Percentiles rank a stretch among this genome's conserved stretches.
phyloP scores from a whole-genome alignment of 768 basidiomycete genomes.

The Lactarius quietus region DNA sequence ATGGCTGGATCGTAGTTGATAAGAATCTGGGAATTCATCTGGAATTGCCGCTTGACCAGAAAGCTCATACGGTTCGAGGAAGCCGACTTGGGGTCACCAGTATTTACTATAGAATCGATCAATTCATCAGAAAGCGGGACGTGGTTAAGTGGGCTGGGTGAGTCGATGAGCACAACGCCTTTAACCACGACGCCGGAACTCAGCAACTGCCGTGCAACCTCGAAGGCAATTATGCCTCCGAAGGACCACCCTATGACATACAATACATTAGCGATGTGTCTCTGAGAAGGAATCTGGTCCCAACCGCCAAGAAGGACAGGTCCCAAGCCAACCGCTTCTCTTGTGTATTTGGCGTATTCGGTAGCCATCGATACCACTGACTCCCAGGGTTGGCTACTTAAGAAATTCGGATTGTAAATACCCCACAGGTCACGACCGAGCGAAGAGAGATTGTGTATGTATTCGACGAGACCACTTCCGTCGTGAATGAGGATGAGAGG shows the following conservation, averaged over 20 bases:
- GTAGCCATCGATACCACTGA: conserved; percentile 50
- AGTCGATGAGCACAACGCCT: conserved; percentile 65
- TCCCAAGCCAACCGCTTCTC: conserved; percentile 36
- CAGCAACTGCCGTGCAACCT: conserved; percentile 52
- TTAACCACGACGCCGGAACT: conserved; percentile 41
- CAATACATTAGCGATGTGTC: background rate
- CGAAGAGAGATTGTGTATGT: conserved; percentile 45
- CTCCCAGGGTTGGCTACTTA: conserved; percentile 44
- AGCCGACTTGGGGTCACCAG: conserved; percentile 31
- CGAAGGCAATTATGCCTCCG: conserved; percentile 69
- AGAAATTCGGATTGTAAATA: conserved; percentile 54
- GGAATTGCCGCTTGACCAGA: conserved; percentile 48
- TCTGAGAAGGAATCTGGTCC: conserved; percentile 18
- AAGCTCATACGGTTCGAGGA: conserved; percentile 31
- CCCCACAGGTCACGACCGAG: conserved; percentile 57
- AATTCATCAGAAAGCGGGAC: conserved; percentile 50
- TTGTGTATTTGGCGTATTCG: conserved; percentile 43
- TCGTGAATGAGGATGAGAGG: conserved; percentile 71
- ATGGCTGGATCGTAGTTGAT: conserved; percentile 41
- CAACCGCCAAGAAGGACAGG: conserved; percentile 58
- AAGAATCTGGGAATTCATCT: conserved; percentile 46
- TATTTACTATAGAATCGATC: conserved; percentile 45
- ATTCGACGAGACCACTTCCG: conserved; percentile 59
- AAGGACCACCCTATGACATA: conserved; percentile 66
- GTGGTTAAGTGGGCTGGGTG: conserved; percentile 54